A percentile compares a stretch with the other conserved stretches of the same genome.
Conservation (phyloP, 73 alveolate species). For the Paramecium octaurelia region DNA sequence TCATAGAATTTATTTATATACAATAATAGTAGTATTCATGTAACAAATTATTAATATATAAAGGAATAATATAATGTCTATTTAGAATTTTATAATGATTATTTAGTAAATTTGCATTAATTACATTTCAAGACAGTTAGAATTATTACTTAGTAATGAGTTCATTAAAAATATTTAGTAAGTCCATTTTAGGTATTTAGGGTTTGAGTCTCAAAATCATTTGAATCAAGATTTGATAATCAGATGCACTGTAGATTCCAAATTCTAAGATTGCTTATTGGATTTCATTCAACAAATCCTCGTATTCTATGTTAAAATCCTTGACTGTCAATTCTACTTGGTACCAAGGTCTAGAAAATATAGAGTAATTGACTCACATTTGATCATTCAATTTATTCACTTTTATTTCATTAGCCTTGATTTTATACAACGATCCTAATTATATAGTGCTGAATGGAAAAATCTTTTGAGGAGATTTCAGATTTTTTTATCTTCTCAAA, state of each 20-base stretch:
- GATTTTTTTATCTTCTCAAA: not conserved
- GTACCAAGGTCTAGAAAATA: not conserved
- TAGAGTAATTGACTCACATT: not conserved
- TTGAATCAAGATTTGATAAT: not conserved
- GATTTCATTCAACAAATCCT: not conserved
- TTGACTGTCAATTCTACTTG: not conserved
- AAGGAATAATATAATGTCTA: not conserved
- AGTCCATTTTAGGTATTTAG: constrained; percentile 22
- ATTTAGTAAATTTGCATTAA: not conserved
- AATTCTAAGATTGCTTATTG: not conserved
- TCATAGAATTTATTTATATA: too few species aligned
- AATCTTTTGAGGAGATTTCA: not conserved
- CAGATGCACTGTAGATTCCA: not conserved
- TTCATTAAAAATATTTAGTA: constrained; percentile 1
- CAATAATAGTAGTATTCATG: too few species aligned
- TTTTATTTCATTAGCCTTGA: constrained; percentile 11
- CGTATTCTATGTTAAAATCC: not conserved
- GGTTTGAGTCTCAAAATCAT: not conserved
- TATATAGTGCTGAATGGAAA: constrained; percentile 32
- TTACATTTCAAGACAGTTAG: constrained; percentile 8
- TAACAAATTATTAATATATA: too few species aligned
- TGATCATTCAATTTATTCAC: not conserved
- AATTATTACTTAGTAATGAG: constrained; percentile 24
- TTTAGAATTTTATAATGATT: not conserved
- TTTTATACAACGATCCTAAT: not conserved